These are phyloP conservation scores for Xylaria grammica DNA, from an alignment of 495 filamentous ascomycete species.

Conservation along the genomic window DNA sequence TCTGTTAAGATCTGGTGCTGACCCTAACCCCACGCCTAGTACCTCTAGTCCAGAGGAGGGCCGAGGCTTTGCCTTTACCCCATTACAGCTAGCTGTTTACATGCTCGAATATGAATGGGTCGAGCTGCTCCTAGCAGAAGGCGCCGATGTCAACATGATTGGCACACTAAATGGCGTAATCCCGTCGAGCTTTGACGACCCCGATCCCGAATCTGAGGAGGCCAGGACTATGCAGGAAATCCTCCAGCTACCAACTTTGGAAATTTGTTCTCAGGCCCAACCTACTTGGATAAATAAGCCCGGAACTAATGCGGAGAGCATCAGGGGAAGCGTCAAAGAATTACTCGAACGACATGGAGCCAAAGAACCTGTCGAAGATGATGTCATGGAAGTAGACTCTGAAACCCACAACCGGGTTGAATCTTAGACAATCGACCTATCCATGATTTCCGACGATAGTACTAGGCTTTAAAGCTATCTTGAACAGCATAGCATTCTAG, in stretches of 20 bases:
- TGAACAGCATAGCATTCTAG: not conserved
- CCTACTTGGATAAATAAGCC: not conserved
- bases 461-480: not conserved
- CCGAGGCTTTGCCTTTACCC: slow-evolving; percentile 9
- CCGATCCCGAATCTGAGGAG: not conserved
- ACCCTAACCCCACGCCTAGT: not conserved
- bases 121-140: slow-evolving; percentile 30
- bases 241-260: not conserved
- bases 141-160: slow-evolving; percentile 24
- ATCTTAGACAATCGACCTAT: not conserved
- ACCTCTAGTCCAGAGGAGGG: slow-evolving; percentile 1
- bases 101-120: slow-evolving; percentile 7
- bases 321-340: not conserved
- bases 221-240: not conserved
- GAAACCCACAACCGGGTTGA: not conserved
- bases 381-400: not conserved
- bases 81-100: slow-evolving; percentile 1
- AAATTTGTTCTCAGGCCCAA: slow-evolving; percentile 3
- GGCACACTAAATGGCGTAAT: slow-evolving; percentile 11
- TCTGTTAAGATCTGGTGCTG: slow-evolving; percentile 4
- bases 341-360: slow-evolving; percentile 5
- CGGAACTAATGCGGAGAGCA: not conserved
- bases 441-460: not conserved
- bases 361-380: not conserved
- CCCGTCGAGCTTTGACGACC: slow-evolving; percentile 4